These are phyloP conservation scores for Bonnemaisonia californica DNA, from an alignment of 31 red algal genomes.

Conservation along the genomic window DNA sequence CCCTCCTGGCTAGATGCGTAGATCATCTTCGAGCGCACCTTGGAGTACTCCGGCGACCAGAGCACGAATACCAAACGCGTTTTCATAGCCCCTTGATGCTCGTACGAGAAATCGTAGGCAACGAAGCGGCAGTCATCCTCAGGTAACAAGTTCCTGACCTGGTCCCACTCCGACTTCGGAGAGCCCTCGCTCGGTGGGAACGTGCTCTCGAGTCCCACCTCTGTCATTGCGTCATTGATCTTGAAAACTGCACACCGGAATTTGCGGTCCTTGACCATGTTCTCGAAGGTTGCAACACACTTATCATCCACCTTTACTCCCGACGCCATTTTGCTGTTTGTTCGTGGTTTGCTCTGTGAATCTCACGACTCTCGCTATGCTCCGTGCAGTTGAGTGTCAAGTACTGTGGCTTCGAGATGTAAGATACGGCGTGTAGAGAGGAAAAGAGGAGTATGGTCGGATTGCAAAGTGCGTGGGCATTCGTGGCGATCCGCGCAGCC, in stretches of 20 bases:
- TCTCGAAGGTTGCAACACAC: constrained; percentile 62
- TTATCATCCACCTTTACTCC: constrained; percentile 84
- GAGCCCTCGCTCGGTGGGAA: constrained; percentile 27
- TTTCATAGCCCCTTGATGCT: constrained; percentile 81
- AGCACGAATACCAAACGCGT: constrained; percentile 89
- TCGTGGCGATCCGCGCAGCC: too few species aligned
- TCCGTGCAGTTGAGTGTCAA: too few species aligned
- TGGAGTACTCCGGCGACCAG: constrained; percentile 85
- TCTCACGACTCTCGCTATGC: too few species aligned
- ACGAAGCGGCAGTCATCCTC: constrained; percentile 91
- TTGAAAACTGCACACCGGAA: constrained; percentile 81
- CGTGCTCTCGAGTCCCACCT: constrained; percentile 77
- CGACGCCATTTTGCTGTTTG: constrained; percentile 93
- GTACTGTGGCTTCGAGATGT: too few species aligned
- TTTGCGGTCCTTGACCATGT: constrained; percentile 71
- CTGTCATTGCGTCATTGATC: constrained; percentile 76
- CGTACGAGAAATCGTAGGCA: constrained; percentile 89
- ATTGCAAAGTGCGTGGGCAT: too few species aligned
- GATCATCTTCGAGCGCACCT: constrained; percentile 88
- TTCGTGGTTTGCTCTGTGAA: too few species aligned
- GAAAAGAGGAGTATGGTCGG: too few species aligned
- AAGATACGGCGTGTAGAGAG: too few species aligned
- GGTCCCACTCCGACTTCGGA: constrained; percentile 67
- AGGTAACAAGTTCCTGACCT: constrained; percentile 60
- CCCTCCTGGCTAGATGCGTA: constrained; percentile 89